Base-by-base conservation (phyloP, 2,329 filamentous ascomycete species). In the Cordyceps tenuipes region DNA sequence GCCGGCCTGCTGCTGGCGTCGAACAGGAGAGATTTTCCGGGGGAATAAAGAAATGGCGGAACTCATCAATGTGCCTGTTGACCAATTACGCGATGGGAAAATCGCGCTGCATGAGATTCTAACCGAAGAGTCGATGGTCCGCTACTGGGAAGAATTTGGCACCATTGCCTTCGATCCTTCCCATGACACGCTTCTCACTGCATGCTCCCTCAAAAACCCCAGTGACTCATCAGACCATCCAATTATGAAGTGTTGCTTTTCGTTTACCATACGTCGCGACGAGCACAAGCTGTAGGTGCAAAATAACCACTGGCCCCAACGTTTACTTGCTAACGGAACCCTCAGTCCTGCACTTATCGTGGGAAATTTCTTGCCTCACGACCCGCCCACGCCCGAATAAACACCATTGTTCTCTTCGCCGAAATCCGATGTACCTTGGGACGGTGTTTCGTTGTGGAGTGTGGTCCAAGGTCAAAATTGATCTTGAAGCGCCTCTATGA, bases 41-140 rank as follows among this genome's bases (percentile, higher is more conserved):
- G 94, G 93, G 0, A 99, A 99, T 72, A 96, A 96, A 70, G 94
- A 99, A 74, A 99, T 99, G 93, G 94, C 94, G 7, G 91, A 97
- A 74, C 79, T 99, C 61, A 93, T 99, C 64, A 87, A 92, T 67
- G 91, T 97, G 34, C 91, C 91, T 0, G 92, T 97, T 66, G 93
- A 97, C 68, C 87, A 86, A 62, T 75, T 99, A 64, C 83, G 93
- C 79, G 94, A 97, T 76, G 94, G 94, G 63, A 95, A 95, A 68
- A 87, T 97, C 64, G 90, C 94, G 13, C 82, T 99, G 52, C 94
- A 99, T 71, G 92, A 99, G 72, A 95, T 99, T 64, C 84, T 99
- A 49, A 91, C 91, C 2, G 94, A 99, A 76, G 91, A 96, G 63
- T 95, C 92, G 46, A 84, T 96, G 62, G 94, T 97, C 59, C 90